Percentiles rank a stretch among this genome's conserved stretches.
These are phyloP conservation scores for Cryptococcus amylolentus DNA, from an alignment of 1,284 basidiomycete genomes.

Conservation along the genomic window DNA sequence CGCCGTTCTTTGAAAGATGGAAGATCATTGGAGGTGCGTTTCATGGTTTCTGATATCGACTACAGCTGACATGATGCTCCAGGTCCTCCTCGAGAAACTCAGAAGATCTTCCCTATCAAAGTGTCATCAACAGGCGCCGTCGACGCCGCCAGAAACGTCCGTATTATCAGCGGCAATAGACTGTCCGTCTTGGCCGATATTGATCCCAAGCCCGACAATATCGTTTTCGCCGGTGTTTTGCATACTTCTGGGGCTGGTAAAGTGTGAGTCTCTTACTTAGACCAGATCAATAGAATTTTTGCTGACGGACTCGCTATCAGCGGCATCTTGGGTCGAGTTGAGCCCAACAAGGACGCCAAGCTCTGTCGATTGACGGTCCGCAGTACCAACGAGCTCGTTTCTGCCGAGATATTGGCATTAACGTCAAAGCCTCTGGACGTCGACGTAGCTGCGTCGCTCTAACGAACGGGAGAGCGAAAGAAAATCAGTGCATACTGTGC, in stretches of 20 bases:
- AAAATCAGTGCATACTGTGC: background rate
- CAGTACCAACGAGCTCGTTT: constrained; percentile 91
- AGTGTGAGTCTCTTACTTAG: constrained; percentile 53
- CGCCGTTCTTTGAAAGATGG: constrained; percentile 97
- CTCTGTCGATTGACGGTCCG: constrained; percentile 89
- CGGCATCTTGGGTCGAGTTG: constrained; percentile 85
- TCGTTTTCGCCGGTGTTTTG: constrained; percentile 88
- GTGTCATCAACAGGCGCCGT: constrained; percentile 66
- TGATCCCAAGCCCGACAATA: constrained; percentile 70
- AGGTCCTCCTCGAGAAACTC: constrained; percentile 79
- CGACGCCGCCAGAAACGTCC: constrained; percentile 67
- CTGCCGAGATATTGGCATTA: constrained; percentile 67
- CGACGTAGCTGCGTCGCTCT: constrained; percentile 34
- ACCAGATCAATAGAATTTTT: background rate
- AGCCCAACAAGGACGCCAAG: constrained; percentile 93
- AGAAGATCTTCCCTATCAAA: constrained; percentile 76
- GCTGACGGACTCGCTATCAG: constrained; percentile 11
- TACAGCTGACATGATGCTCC: background rate
- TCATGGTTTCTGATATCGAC: background rate
- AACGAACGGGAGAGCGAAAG: background rate
- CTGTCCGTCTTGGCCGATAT: constrained; percentile 74
- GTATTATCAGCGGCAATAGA: constrained; percentile 71
- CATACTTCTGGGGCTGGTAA: constrained; percentile 84
- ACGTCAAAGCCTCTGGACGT: constrained; percentile 42
- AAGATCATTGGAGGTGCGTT: constrained; percentile 80